A percentile compares a stretch with the other conserved stretches of the same genome.
These are phyloP conservation scores for Sugiyamaella smithiae DNA, from an alignment of 805 yeast species.

Conservation along the genomic window DNA sequence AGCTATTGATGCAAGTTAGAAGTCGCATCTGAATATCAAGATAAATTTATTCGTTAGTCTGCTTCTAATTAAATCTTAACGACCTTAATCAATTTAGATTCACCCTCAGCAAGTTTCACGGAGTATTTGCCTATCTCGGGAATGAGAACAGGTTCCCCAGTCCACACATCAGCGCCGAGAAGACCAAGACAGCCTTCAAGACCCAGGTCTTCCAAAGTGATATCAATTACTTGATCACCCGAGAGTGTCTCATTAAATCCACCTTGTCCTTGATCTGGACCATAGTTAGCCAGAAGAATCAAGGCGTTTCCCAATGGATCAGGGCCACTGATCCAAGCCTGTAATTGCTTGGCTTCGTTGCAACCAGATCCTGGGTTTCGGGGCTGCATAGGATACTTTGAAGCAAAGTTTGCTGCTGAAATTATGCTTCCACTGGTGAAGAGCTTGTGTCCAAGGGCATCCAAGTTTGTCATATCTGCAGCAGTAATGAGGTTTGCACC, in stretches of 20 bases:
- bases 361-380: slow-evolving; percentile 17
- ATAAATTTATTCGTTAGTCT: too few species aligned
- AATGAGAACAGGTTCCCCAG: slow-evolving; percentile 3
- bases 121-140: background rate
- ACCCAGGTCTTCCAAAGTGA: slow-evolving; percentile 14
- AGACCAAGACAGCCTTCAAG: background rate
- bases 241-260: slow-evolving; percentile 11
- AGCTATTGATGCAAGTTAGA: too few species aligned
- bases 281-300: slow-evolving; percentile 14
- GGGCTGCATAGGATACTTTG: slow-evolving; percentile 16
- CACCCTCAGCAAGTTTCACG: slow-evolving; percentile 10
- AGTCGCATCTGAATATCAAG: too few species aligned
- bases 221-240: slow-evolving; percentile 8
- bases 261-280: slow-evolving; percentile 19
- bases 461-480: slow-evolving; percentile 14
- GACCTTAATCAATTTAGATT: slow-evolving; percentile 4
- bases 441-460: slow-evolving; percentile 11
- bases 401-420: slow-evolving; percentile 16
- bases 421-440: slow-evolving; percentile 10
- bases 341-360: slow-evolving; percentile 13
- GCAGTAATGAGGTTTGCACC: slow-evolving; percentile 15
- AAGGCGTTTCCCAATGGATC: slow-evolving; percentile 6
- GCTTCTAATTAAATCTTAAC: background rate
- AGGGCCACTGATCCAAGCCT: slow-evolving; percentile 18
- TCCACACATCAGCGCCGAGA: slow-evolving; percentile 9